Base-by-base conservation (phyloP, 495 filamentous ascomycete species). In the Penicillium crystallinum region DNA sequence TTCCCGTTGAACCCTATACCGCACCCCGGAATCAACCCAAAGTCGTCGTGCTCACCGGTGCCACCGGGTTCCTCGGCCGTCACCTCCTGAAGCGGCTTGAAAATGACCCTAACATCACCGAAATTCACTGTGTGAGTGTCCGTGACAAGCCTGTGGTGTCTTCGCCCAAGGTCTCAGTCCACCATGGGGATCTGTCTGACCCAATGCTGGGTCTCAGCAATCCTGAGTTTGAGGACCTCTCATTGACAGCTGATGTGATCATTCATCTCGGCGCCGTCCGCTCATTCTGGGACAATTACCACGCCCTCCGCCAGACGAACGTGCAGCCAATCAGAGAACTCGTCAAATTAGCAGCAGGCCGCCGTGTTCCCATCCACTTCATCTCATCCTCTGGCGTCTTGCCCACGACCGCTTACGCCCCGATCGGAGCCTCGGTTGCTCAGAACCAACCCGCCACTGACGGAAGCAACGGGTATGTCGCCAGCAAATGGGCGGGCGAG, bases 401-500 rank as follows among this genome's bases (percentile, higher is more conserved):
- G 12, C 21, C 10, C 6, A n/a, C 31, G 0, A 9, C 1, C 9
- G 9, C 4, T 2, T 25, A 15, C 6, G 14, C 0, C 1, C n/a
- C 6, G 4, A 14, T 25, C 5, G 14, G 8, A 25, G 15, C 7
- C 0, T 44, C 41, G n/a, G n/a, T 31, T 10, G 23, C 41, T 3
- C 14, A 12, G 1, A 31, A 2, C 15, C 6, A 2, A 10, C 41
- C 41, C 3, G 2, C 39, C 3, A 27, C 4, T 15, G 41, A 44
- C 31, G 52, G 40, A 0, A 36, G 31, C 17, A 48, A 3, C 57
- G 72, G 2, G 57, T 68, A 2, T 61, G 55, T 9, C 62, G 66
- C 41, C 2, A 17, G 25, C 2, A 39, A 68, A 72, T 50, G 68
- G 64, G 3, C 73, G 75, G 51, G 54, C 78, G 42, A 81, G n/a